These are phyloP conservation scores for Noccaea caerulescens DNA, from an alignment of 345 rosid species.

Conservation along the genomic window DNA sequence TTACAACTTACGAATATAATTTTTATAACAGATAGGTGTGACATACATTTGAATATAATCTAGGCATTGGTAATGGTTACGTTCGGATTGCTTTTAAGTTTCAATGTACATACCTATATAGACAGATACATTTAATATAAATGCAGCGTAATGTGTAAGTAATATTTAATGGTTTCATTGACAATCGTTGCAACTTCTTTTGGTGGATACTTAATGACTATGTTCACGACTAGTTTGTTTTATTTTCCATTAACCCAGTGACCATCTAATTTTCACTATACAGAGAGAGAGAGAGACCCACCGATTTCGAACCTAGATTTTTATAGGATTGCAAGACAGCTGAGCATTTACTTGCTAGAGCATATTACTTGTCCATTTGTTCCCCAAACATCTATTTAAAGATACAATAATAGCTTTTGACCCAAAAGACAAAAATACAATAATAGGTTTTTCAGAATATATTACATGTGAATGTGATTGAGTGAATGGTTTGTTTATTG, in stretches of 20 bases:
- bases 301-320: not conserved
- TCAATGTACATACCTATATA: not conserved
- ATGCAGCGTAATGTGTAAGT: conserved; percentile 28
- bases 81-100: conserved; percentile 3
- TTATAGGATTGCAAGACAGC: not conserved
- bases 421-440: too few relatives aligned
- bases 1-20: not conserved
- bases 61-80: not conserved
- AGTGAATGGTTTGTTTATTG: not conserved
- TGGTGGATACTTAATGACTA: not conserved
- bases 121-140: conserved; percentile 4
- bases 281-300: not conserved
- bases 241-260: not conserved
- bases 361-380: not conserved
- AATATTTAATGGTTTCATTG: conserved; percentile 29
- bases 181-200: conserved; percentile 4
- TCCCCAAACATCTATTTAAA: not conserved
- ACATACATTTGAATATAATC: not conserved
- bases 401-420: too few relatives aligned
- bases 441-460: not conserved
- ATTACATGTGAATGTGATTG: not conserved
- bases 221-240: not conserved
- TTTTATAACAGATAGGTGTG: not conserved
- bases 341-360: conserved; percentile 1
- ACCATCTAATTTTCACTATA: not conserved